phyloP scores from a whole-genome alignment of 768 basidiomycete genomes.

The Lepiota brunneoincarnata region DNA sequence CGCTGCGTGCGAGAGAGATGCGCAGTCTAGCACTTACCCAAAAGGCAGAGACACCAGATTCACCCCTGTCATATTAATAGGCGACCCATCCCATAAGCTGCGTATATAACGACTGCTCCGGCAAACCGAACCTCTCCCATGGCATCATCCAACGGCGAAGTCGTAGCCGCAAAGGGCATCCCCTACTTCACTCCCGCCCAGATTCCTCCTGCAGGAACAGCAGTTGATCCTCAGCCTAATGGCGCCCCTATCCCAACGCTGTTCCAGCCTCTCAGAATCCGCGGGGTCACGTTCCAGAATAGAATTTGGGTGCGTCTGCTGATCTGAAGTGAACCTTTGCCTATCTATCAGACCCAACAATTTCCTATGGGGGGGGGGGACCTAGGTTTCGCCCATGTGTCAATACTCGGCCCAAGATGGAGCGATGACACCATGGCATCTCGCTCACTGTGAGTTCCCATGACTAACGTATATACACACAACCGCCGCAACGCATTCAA shows the following conservation, averaged over 20 bases:
- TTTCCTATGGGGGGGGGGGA: too few relatives aligned
- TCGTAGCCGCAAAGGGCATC: constrained; percentile 36
- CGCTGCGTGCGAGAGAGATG: too few relatives aligned
- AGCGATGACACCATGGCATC: constrained; percentile 50
- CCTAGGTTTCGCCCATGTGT: constrained; percentile 55
- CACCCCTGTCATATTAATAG: too few relatives aligned
- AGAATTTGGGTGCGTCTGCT: constrained; percentile 40
- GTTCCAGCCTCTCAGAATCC: constrained; percentile 54
- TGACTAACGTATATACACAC: background rate
- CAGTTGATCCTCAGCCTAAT: constrained; percentile 35
- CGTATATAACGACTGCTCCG: too few relatives aligned
- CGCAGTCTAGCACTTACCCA: too few relatives aligned
- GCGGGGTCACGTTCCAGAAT: constrained; percentile 50
- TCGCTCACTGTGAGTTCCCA: constrained; percentile 51
- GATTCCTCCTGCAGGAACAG: constrained; percentile 40
- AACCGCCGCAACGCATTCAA: constrained; percentile 38
- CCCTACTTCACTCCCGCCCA: constrained; percentile 48
- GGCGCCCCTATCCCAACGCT: constrained; percentile 30
- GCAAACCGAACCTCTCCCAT: too few relatives aligned
- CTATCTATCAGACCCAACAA: too few relatives aligned
- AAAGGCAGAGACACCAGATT: too few relatives aligned
- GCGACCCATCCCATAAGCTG: too few relatives aligned
- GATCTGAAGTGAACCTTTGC: too few relatives aligned
- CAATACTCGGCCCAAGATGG: constrained; percentile 60
- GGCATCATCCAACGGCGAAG: constrained; percentile 18